Evolutionary conservation across 129 eudicot species (phyloP).

Genomic region (Flaveria bidentis): DNA sequence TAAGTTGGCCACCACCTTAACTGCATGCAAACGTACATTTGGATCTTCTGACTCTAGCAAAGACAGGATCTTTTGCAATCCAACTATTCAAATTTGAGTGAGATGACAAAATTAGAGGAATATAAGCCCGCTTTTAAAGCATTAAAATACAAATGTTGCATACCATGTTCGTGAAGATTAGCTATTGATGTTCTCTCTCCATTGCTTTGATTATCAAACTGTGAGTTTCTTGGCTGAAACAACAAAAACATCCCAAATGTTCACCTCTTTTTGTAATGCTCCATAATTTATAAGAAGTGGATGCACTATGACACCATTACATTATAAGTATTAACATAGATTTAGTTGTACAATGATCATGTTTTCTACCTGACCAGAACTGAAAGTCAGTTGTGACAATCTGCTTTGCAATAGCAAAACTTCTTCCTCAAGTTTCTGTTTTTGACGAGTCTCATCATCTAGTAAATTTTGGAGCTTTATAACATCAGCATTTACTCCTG

Average conservation of each 20-base stretch:
- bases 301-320: neutral
- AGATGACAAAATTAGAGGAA: slow-evolving; percentile 6
- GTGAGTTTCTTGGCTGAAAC: slow-evolving; percentile 54
- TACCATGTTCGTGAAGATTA: slow-evolving; percentile 95
- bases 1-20: slow-evolving; percentile 96
- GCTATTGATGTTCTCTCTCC: slow-evolving; percentile 74
- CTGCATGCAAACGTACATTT: slow-evolving; percentile 92
- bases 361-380: slow-evolving; percentile 69
- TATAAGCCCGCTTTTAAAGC: neutral
- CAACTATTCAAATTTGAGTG: slow-evolving; percentile 51
- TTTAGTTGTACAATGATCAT: slow-evolving; percentile 11
- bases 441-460: slow-evolving; percentile 77
- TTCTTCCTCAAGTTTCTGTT: slow-evolving; percentile 90
- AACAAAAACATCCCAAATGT: slow-evolving; percentile 15
- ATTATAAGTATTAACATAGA: neutral
- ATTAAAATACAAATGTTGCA: slow-evolving; percentile 20
- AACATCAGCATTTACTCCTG: slow-evolving; percentile 74
- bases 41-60: slow-evolving; percentile 94
- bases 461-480: slow-evolving; percentile 63
- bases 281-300: neutral
- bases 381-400: slow-evolving; percentile 65
- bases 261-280: neutral
- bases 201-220: slow-evolving; percentile 55
- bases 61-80: slow-evolving; percentile 93
- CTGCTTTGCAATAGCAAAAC: slow-evolving; percentile 66